Evolutionary conservation across 768 basidiomycete genomes (phyloP).

Genomic region (Leccinum uliginosum): DNA sequence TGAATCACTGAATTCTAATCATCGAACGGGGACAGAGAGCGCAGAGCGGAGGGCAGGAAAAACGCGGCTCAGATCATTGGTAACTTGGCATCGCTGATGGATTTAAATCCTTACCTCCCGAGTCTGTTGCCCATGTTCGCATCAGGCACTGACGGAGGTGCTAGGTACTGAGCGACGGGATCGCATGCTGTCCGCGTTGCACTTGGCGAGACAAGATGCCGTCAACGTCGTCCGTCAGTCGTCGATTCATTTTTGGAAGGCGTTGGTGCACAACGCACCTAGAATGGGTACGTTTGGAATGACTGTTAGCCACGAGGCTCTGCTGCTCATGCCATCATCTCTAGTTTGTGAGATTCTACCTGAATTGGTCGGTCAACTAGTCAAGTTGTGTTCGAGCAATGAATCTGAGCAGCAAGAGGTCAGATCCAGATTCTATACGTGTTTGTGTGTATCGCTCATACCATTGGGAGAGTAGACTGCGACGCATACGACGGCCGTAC

Average conservation of each 20-base stretch:
- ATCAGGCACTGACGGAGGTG: slow-evolving; percentile 80
- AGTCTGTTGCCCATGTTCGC: too few relatives aligned
- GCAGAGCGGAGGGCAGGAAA: too few relatives aligned
- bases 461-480: too few relatives aligned
- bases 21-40: too few relatives aligned
- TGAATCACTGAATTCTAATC: too few relatives aligned
- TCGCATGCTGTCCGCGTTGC: slow-evolving; percentile 85
- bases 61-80: too few relatives aligned
- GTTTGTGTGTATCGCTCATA: background rate
- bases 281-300: slow-evolving; percentile 57
- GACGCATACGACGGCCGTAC: slow-evolving; percentile 78
- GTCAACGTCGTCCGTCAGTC: slow-evolving; percentile 86
- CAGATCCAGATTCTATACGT: background rate
- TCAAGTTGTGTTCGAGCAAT: slow-evolving; percentile 71
- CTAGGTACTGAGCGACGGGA: slow-evolving; percentile 87
- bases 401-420: slow-evolving; percentile 92
- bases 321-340: background rate
- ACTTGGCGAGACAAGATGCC: slow-evolving; percentile 90
- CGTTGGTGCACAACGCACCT: slow-evolving; percentile 91
- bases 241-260: slow-evolving; percentile 97
- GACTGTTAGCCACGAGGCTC: background rate
- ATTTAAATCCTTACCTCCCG: too few relatives aligned
- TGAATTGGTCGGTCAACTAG: slow-evolving; percentile 73
- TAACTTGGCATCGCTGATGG: too few relatives aligned
- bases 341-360: slow-evolving; percentile 87